Base-by-base conservation (phyloP, 345 rosid species). In the Citrus cavaleriei region DNA sequence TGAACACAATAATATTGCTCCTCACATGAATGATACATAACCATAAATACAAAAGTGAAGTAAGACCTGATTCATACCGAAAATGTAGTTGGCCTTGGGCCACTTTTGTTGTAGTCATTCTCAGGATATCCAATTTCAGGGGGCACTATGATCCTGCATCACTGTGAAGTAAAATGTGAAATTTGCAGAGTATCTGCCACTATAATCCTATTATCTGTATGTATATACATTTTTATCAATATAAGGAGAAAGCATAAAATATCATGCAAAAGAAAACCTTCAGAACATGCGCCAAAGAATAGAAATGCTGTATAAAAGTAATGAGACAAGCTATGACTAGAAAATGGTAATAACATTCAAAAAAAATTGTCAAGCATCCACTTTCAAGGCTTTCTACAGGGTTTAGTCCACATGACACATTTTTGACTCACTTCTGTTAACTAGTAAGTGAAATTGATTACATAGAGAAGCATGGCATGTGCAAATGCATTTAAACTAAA, bases 101-200 rank as follows among this genome's bases (percentile, higher is more conserved):
- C 97, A 68, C 94, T 89, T 82, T 80, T 92, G 87, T 89, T 95
- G 93, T 40, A 92, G 83, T 93, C 97, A 84, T 91, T 91, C 74
- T 82, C 98, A 19, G 99, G 99, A 86, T 93, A 93, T 83, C 98
- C 99, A 74, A 93, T 77, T 76, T 95, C 99, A 24, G 99, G 99
- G 3, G 97, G 99, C 82, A 93, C 99, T 85, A 91, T 85, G 81
- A 93, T 86, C 98, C 98, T 93, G 97, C 91, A 88, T 81, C 80
- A 82, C 90, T 88, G 90, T 77, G 76, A 84, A 42, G 83, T 78
- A 72, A 62, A 74, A 81, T 32, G 81, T 82, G 79, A 81, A 79
- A 84, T 57, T 78, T 80, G 73, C 72, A 70, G 54, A 24, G 69
- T 38, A 73, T 40, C 57, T 25, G 58, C 58, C 58, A 2, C 21